phyloP scores from a whole-genome alignment of 352 stramenopile genomes.

The Globisporangium nagaii region DNA sequence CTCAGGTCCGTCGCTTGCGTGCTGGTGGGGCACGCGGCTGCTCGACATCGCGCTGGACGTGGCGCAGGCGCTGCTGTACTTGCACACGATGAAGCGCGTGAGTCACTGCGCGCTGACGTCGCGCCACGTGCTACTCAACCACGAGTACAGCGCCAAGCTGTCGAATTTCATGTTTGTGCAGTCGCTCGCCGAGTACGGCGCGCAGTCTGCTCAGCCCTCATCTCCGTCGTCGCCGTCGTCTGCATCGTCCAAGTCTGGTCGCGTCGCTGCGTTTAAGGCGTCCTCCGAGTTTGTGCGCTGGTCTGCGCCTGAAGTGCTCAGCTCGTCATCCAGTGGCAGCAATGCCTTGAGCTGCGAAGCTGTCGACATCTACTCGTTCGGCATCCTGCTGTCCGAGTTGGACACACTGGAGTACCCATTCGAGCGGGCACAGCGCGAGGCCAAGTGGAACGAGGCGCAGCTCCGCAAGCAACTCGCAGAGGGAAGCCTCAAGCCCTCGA shows the following conservation, averaged over 20 bases:
- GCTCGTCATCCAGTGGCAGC: slow-evolving; percentile 14
- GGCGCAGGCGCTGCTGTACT: slow-evolving; percentile 19
- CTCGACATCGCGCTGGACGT: slow-evolving; percentile 17
- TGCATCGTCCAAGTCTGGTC: background rate
- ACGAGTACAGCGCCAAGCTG: slow-evolving; percentile 19
- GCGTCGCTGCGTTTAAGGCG: background rate
- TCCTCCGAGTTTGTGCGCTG: background rate
- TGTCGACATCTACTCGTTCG: slow-evolving; percentile 26
- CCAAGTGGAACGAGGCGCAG: background rate
- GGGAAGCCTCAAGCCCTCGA: background rate
- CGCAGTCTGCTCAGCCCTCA: too few relatives aligned
- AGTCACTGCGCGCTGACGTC: slow-evolving; percentile 44
- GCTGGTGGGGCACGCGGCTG: slow-evolving; percentile 9
- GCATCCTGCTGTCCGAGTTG: slow-evolving; percentile 20
- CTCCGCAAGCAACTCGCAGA: background rate
- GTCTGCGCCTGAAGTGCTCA: slow-evolving; percentile 17
- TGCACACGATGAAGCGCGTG: slow-evolving; percentile 23
- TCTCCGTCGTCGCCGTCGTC: slow-evolving; percentile 4
- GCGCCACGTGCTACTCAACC: slow-evolving; percentile 21
- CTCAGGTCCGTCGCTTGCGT: slow-evolving; percentile 2
- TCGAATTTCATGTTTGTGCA: slow-evolving; percentile 8
- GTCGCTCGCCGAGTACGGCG: slow-evolving; percentile 10
- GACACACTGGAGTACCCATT: slow-evolving; percentile 9
- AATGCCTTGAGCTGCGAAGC: slow-evolving; percentile 13
- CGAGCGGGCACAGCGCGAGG: slow-evolving; percentile 5